Conservation (phyloP, 1,284 basidiomycete genomes). For the Omphalotus olearius region DNA sequence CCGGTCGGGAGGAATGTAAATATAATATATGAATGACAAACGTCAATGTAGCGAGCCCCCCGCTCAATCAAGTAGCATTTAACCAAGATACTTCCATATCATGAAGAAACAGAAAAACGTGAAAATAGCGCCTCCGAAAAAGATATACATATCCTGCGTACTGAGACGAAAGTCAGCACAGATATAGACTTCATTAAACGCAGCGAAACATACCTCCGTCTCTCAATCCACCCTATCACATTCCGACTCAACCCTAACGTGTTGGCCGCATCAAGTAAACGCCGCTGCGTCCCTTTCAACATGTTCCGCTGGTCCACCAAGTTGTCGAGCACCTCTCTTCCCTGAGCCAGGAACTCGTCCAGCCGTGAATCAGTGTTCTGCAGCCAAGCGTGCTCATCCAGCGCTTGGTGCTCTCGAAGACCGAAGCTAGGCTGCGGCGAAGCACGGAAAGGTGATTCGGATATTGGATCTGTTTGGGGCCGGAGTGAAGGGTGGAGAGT, state of each 20-base stretch:
- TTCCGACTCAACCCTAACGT: constrained; percentile 88
- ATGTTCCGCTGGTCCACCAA: constrained; percentile 88
- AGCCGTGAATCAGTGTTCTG: constrained; percentile 76
- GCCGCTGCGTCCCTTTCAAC: constrained; percentile 85
- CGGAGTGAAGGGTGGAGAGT: constrained; percentile 41
- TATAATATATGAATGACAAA: not conserved
- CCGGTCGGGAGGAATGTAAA: not conserved
- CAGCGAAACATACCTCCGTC: constrained; percentile 60
- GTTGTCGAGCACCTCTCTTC: constrained; percentile 85
- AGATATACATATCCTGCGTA: constrained; percentile 92
- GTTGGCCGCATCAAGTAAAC: constrained; percentile 85
- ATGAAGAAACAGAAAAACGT: constrained; percentile 89
- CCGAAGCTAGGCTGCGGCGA: constrained; percentile 50
- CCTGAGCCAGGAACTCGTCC: constrained; percentile 89
- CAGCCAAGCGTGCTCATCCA: constrained; percentile 85
- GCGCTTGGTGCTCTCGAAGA: constrained; percentile 69
- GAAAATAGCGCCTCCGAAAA: constrained; percentile 76
- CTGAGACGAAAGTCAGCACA: constrained; percentile 34
- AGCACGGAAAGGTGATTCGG: constrained; percentile 74
- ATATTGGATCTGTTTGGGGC: constrained; percentile 38
- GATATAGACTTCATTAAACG: not conserved
- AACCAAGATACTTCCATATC: constrained; percentile 89
- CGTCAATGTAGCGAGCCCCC: not conserved
- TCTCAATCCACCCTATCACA: constrained; percentile 94
- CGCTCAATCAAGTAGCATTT: constrained; percentile 22